Conservation (phyloP, 495 filamentous ascomycete genomes). For the Lindgomyces ingoldianus region DNA sequence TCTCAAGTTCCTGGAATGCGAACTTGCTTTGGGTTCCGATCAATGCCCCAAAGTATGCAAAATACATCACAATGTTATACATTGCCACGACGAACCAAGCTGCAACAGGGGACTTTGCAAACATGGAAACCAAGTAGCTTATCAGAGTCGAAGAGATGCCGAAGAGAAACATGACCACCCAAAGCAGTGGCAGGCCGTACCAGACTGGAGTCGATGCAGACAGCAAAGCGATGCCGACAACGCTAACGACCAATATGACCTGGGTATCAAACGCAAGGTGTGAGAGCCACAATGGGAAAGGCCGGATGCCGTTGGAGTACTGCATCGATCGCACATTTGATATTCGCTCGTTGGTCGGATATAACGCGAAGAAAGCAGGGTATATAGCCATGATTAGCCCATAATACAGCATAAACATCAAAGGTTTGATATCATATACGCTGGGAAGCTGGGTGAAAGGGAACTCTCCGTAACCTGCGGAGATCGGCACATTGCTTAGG, state of each 20-base stretch:
- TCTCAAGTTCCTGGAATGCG: conserved; percentile 61
- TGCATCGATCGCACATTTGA: conserved; percentile 26
- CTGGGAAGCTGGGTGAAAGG: background rate
- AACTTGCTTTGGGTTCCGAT: conserved; percentile 67
- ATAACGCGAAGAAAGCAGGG: conserved; percentile 82
- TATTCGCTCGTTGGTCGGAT: conserved; percentile 77
- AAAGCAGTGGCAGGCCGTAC: conserved; percentile 74
- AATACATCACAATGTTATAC: conserved; percentile 67
- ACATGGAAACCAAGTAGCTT: conserved; percentile 72
- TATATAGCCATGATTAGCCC: conserved; percentile 71
- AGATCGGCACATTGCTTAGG: conserved; percentile 9
- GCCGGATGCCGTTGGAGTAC: conserved; percentile 57
- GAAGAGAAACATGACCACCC: conserved; percentile 72
- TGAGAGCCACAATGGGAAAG: conserved; percentile 70
- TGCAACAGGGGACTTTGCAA: conserved; percentile 66
- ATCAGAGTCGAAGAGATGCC: conserved; percentile 69
- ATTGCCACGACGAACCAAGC: conserved; percentile 69
- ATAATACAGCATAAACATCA: conserved; percentile 77
- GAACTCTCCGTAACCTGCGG: background rate
- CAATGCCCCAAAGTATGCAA: conserved; percentile 76
- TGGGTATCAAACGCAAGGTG: conserved; percentile 77
- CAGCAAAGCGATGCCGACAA: conserved; percentile 64
- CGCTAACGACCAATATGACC: conserved; percentile 61
- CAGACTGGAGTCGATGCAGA: conserved; percentile 59
- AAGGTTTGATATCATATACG: conserved; percentile 67